Evolutionary conservation across 2,329 filamentous ascomycete species (phyloP), one percentile per base, ranked within the genome.

Genomic region (Colletotrichum camelliae): DNA sequence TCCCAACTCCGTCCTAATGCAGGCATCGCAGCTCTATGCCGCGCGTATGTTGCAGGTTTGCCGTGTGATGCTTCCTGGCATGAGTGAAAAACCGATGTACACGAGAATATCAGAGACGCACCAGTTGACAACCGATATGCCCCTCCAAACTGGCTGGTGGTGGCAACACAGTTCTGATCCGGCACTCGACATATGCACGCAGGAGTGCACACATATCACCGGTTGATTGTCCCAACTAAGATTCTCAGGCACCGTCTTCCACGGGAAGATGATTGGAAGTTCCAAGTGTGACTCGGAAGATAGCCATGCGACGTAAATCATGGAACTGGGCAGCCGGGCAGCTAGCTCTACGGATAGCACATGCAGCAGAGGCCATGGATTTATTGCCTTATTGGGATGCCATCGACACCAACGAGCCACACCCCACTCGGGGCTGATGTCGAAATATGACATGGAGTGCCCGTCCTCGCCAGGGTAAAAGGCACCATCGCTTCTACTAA

Each of bases 251-350:
- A 61, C 48, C 15, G 12, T 52, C 43, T 52, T 52, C 43, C 12
- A 52, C 43, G 13, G 6, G n/a, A 18, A 39, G 21, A 33, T 21
- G 61, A 33, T 37, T 39, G 12, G 21, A n/a, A 35, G 21, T 9
- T 43, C 39, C 33, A 55, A 16, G 61, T 29, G 72, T 72, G 72
- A 55, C 39, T 48, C 57, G 74, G 29, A 29, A 58, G 58, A 61
- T 61, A 37, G 70, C 58, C 70, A 75, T 75, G 70, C 58, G 58
- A 68, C 70, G 48, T 48, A 58, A 73, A 73, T 64, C 64, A 73
- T 68, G 73, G 73, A 67, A 75, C 39, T 73, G 31, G 24, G 21
- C 62, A 43, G 31, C 33, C 39, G 68, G 31, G 29, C 43, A 21
- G 21, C 24, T 64, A 33, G 39, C 39, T 48, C 39, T 48, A 48